These are phyloP conservation scores for Acanthamoeba castellanii DNA, from an alignment of 208 protist species.

Conservation along the genomic window DNA sequence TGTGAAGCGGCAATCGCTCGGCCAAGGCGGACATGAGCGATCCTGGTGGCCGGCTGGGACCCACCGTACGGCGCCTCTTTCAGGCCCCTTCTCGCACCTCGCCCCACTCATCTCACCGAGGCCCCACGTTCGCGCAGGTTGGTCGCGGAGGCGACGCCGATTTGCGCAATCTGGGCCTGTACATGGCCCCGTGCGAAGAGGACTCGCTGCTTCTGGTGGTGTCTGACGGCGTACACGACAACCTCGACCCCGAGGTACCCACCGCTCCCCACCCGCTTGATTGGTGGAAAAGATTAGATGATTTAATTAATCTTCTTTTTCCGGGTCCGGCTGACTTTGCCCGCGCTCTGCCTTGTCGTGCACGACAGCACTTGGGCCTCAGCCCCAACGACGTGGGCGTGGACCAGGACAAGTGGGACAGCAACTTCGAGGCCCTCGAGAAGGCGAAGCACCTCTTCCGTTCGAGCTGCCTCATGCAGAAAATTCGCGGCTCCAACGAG, in stretches of 20 bases:
- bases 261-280: neutral
- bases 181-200: slow-evolving; percentile 70
- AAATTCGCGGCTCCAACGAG: slow-evolving; percentile 13
- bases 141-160: slow-evolving; percentile 49
- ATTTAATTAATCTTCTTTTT: neutral
- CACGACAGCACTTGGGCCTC: slow-evolving; percentile 48
- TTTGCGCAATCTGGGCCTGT: slow-evolving; percentile 62
- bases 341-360: neutral
- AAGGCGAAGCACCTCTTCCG: slow-evolving; percentile 67
- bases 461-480: slow-evolving; percentile 47
- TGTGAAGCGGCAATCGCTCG: slow-evolving; percentile 11
- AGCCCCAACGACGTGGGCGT: slow-evolving; percentile 57
- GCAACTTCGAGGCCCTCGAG: slow-evolving; percentile 28
- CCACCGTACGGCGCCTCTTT: neutral
- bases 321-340: neutral
- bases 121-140: neutral
- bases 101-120: too few species aligned
- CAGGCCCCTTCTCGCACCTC: neutral
- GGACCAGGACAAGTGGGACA: slow-evolving; percentile 66
- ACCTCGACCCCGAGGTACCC: slow-evolving; percentile 81
- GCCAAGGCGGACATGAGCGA: slow-evolving; percentile 78
- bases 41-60: slow-evolving; percentile 82
- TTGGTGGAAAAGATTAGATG: neutral
- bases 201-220: slow-evolving; percentile 67
- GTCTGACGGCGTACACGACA: slow-evolving; percentile 85